phyloP scores from a whole-genome alignment of 805 yeast genomes.

The Pichia kluyveri region DNA sequence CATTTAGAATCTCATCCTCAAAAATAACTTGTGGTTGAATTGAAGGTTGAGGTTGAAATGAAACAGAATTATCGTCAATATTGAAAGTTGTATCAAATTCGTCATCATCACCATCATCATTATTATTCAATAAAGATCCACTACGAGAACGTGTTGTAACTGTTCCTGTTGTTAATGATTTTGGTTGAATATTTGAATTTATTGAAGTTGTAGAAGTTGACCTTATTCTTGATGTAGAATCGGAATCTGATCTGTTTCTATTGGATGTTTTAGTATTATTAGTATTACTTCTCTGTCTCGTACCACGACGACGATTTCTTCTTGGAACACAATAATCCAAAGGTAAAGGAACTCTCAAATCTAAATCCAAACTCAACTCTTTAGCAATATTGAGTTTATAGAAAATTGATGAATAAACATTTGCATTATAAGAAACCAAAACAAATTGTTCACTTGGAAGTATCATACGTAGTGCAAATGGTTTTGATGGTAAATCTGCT shows the following conservation, averaged over 20 bases:
- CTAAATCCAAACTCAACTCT: conserved; percentile 27
- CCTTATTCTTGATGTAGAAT: neutral
- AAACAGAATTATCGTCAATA: neutral
- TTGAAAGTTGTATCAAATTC: conserved; percentile 8
- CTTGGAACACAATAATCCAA: conserved; percentile 25
- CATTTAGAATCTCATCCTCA: conserved; percentile 8
- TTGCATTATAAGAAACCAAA: conserved; percentile 21
- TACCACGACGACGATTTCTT: conserved; percentile 10
- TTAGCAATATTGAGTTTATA: conserved; percentile 24
- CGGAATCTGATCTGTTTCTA: neutral
- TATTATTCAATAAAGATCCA: conserved; percentile 5
- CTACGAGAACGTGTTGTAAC: conserved; percentile 1
- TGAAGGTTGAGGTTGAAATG: conserved; percentile 3
- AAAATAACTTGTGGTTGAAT: conserved; percentile 7
- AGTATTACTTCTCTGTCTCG: conserved; percentile 1
- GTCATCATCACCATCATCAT: conserved; percentile 8
- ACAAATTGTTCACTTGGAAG: conserved; percentile 22
- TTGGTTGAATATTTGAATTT: neutral
- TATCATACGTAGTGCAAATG: conserved; percentile 24
- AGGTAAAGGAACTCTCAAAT: conserved; percentile 18
- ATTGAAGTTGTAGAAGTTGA: neutral
- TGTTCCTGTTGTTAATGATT: neutral
- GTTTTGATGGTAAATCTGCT: conserved; percentile 19
- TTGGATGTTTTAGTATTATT: neutral
- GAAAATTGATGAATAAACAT: conserved; percentile 20